A percentile compares a stretch with the other conserved stretches of the same genome.
These are phyloP conservation scores for Litchi chinensis DNA, from an alignment of 345 rosid species.

Conservation along the genomic window DNA sequence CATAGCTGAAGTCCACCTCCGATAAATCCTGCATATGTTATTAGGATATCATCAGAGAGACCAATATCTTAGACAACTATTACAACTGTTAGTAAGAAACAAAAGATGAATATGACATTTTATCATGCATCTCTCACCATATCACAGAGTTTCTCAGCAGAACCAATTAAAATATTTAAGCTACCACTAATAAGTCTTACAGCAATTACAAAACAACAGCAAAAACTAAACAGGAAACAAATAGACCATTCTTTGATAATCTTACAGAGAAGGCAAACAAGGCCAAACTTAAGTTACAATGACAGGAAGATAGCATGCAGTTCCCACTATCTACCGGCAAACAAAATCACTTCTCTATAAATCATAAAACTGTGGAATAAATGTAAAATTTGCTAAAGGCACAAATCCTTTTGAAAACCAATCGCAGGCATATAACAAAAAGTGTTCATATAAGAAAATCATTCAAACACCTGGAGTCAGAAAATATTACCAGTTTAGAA, in stretches of 20 bases:
- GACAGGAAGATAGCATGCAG: neutral
- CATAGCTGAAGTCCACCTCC: conserved; percentile 85
- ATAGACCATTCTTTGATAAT: neutral
- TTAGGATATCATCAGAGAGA: conserved; percentile 7
- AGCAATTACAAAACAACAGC: neutral
- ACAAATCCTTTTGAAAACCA: neutral
- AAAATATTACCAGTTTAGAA: conserved; percentile 78
- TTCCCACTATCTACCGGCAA: neutral
- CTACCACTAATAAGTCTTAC: neutral
- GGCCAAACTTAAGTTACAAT: neutral
- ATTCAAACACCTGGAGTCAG: conserved; percentile 19
- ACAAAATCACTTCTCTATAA: neutral
- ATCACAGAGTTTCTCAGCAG: neutral
- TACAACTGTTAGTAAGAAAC: neutral
- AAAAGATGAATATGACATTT: neutral
- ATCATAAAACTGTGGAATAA: conserved; percentile 1
- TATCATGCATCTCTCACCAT: neutral
- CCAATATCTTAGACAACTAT: neutral
- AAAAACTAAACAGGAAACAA: neutral
- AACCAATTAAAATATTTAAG: neutral
- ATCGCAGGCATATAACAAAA: neutral
- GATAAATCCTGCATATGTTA: conserved; percentile 70
- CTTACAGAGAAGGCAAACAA: neutral
- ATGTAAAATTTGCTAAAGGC: neutral
- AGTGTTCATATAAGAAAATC: conserved; percentile 1